A percentile compares a stretch with the other conserved stretches of the same genome.
Conservation (phyloP, 805 yeast species). For the Debaryomyces prosopidis region DNA sequence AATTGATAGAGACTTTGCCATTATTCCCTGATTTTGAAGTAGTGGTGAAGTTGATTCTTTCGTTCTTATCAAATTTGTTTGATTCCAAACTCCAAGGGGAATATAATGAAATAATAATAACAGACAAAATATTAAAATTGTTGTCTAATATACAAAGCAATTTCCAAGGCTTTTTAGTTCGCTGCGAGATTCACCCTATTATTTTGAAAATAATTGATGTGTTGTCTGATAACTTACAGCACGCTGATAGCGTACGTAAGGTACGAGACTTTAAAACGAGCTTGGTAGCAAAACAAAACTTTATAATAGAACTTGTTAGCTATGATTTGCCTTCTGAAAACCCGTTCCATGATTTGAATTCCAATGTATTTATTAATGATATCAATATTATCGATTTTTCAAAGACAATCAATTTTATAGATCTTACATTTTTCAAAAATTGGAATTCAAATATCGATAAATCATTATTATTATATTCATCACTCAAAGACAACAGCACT, state of each 20-base stretch:
- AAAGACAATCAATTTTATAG: constrained; percentile 63
- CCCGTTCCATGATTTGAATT: constrained; percentile 30
- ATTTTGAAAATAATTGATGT: constrained; percentile 51
- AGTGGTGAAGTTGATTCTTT: constrained; percentile 21
- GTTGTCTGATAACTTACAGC: constrained; percentile 24
- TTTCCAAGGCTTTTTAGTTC: constrained; percentile 70
- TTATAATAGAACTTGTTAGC: constrained; percentile 28
- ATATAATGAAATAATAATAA: constrained; percentile 28
- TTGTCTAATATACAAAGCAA: constrained; percentile 56
- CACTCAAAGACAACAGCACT: constrained; percentile 26
- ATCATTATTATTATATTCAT: constrained; percentile 64
- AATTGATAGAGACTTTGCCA: constrained; percentile 31
- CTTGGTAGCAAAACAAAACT: constrained; percentile 52
- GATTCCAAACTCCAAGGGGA: constrained; percentile 16
- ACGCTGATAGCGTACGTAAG: constrained; percentile 17
- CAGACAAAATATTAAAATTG: constrained; percentile 53
- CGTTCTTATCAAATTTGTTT: constrained; percentile 7
- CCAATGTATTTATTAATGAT: constrained; percentile 53
- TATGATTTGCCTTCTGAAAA: constrained; percentile 12
- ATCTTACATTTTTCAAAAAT: constrained; percentile 56
- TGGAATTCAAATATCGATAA: constrained; percentile 86
- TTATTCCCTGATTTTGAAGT: constrained; percentile 34
- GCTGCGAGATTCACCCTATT: constrained; percentile 58
- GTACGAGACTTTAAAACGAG: constrained; percentile 53
- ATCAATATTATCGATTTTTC: constrained; percentile 57